phyloP scores from a whole-genome alignment of 2,329 filamentous ascomycete genomes.

The Xylariaceae sp. region DNA sequence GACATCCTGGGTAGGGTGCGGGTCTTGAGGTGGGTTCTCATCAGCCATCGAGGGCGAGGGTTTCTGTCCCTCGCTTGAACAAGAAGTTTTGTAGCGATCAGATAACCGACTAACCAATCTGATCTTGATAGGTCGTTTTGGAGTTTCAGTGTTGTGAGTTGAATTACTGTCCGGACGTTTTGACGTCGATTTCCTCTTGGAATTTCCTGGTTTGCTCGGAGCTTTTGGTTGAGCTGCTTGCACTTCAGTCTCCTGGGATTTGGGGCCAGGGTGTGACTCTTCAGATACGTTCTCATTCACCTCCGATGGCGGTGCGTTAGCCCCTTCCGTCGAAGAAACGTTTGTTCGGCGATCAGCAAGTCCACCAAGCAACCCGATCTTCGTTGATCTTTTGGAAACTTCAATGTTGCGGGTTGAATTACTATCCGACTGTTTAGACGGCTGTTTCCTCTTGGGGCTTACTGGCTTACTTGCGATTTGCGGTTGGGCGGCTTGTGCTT shows the following conservation, averaged over 20 bases:
- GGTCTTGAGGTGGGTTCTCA: not conserved
- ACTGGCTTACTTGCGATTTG: not conserved
- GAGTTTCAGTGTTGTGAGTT: not conserved
- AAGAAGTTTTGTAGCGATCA: not conserved
- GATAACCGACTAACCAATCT: not conserved
- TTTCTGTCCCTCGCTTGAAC: not conserved
- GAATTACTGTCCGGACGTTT: not conserved
- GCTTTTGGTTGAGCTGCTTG: not conserved
- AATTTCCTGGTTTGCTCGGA: not conserved
- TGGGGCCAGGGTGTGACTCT: not conserved
- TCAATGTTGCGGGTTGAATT: not conserved
- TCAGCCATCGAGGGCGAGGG: not conserved
- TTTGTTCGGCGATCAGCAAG: not conserved
- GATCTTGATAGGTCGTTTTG: not conserved
- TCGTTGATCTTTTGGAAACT: not conserved
- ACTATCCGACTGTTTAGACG: not conserved
- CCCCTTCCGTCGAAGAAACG: not conserved
- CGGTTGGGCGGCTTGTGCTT: not conserved
- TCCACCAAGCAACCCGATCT: constrained; percentile 1
- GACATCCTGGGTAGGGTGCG: not conserved
- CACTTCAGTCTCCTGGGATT: not conserved
- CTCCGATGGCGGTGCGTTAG: not conserved
- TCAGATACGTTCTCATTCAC: not conserved
- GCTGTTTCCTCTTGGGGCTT: not conserved
- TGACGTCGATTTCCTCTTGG: not conserved